A percentile compares a stretch with the other conserved stretches of the same genome.
Evolutionary conservation across 1,284 basidiomycete species (phyloP).

Genomic region (Ustilago lituana): DNA sequence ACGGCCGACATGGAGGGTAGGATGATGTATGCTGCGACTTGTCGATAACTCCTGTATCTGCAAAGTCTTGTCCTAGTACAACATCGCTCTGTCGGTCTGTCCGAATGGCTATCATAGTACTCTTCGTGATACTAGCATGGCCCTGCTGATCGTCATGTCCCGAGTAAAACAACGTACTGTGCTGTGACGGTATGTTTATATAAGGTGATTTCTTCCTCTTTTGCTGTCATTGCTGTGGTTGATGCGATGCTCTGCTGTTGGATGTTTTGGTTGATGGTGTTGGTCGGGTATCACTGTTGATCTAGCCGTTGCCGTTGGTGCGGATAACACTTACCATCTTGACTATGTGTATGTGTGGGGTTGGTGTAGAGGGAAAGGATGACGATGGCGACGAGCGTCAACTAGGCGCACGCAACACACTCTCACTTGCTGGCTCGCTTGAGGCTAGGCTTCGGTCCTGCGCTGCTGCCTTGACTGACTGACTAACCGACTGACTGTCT

Average conservation of each 20-base stretch:
- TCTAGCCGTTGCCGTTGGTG: conserved; percentile 12
- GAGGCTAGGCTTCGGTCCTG: not conserved
- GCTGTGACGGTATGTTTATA: too few species aligned
- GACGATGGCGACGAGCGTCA: conserved; percentile 28
- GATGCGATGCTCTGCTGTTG: not conserved
- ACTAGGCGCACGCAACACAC: conserved; percentile 7
- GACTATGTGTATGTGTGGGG: conserved; percentile 47
- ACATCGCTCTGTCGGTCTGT: too few species aligned
- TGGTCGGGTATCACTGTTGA: conserved; percentile 14
- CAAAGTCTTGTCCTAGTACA: too few species aligned
- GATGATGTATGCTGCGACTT: too few species aligned
- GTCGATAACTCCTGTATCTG: too few species aligned
- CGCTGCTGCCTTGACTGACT: not conserved
- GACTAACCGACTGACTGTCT: too few species aligned
- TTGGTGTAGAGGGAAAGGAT: conserved; percentile 38
- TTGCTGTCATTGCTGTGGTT: not conserved
- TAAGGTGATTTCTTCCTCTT: too few species aligned
- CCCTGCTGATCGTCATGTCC: too few species aligned
- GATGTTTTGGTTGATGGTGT: not conserved
- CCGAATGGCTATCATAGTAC: too few species aligned
- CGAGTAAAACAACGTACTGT: too few species aligned
- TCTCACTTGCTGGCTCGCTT: not conserved
- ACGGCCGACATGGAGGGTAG: too few species aligned
- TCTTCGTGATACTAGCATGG: too few species aligned
- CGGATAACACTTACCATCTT: conserved; percentile 47